phyloP scores from a whole-genome alignment of 2,329 filamentous ascomycete genomes.

The Tolypocladium tundrense region DNA sequence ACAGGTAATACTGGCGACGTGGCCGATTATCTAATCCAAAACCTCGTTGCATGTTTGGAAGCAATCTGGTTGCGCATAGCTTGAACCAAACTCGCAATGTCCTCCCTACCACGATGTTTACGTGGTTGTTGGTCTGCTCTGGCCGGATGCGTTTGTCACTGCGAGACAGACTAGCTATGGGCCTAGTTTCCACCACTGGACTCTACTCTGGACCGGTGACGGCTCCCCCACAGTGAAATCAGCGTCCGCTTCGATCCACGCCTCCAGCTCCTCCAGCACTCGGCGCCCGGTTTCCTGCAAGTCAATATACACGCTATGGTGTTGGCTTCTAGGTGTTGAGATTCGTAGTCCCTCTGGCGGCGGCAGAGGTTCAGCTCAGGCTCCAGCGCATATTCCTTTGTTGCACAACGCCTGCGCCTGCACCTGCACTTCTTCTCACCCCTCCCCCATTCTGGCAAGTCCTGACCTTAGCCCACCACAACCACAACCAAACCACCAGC shows the following conservation, averaged over 20 bases:
- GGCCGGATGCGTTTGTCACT: background rate
- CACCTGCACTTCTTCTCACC: background rate
- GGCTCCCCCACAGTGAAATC: background rate
- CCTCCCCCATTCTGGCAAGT: background rate
- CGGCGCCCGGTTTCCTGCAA: no score
- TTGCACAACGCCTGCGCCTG: background rate
- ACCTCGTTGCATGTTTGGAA: no score
- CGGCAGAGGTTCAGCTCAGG: background rate
- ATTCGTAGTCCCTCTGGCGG: background rate
- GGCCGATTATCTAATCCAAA: no score
- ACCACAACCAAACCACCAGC: background rate
- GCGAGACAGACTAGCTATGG: no score
- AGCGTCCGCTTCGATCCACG: background rate
- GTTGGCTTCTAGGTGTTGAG: background rate
- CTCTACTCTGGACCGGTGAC: background rate
- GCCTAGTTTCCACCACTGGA: background rate
- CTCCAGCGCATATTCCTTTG: background rate
- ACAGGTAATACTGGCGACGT: no score
- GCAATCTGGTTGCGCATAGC: no score
- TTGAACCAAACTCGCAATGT: background rate
- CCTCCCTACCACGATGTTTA: no score
- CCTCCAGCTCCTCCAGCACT: background rate
- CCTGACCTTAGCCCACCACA: background rate
- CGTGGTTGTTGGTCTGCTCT: background rate
- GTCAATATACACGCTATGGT: background rate